phyloP scores from a whole-genome alignment of 225 moss, liverwort and hornwort genomes.

The Pseudisothecium myosuroides region DNA sequence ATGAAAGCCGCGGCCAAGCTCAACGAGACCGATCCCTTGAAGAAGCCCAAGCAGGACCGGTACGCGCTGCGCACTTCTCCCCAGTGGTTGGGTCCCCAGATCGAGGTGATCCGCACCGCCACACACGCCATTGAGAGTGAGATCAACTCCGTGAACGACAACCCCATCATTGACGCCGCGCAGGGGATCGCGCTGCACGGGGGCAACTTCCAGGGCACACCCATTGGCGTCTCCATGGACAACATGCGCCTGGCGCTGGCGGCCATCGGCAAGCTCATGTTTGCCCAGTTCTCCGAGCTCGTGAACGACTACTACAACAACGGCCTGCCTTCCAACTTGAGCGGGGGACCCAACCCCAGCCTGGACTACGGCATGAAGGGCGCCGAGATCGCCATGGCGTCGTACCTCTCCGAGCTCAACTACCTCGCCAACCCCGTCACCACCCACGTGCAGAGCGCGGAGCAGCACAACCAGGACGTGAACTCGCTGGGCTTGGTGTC shows the following conservation, averaged over 20 bases:
- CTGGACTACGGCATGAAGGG: conserved; percentile 64
- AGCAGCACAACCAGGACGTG: conserved; percentile 47
- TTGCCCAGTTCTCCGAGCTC: conserved; percentile 51
- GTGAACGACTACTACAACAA: conserved; percentile 59
- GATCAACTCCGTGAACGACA: conserved; percentile 66
- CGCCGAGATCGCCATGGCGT: conserved; percentile 51
- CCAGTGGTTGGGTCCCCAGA: background rate
- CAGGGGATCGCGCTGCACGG: background rate
- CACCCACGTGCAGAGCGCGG: conserved; percentile 24
- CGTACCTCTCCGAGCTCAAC: conserved; percentile 42
- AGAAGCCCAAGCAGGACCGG: background rate
- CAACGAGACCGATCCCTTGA: background rate
- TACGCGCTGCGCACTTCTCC: background rate
- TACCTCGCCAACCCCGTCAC: conserved; percentile 52
- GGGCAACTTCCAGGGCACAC: conserved; percentile 48
- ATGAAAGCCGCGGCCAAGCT: background rate
- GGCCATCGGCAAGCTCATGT: conserved; percentile 49
- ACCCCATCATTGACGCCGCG: conserved; percentile 49
- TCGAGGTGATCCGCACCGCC: background rate
- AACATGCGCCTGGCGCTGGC: conserved; percentile 47
- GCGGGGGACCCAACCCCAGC: conserved; percentile 37
- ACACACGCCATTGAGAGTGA: conserved; percentile 17
- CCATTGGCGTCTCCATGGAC: conserved; percentile 61
- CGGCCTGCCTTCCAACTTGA: conserved; percentile 29
- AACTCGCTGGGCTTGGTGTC: conserved; percentile 50